Conservation (phyloP, 306 rosid genomes). For the Corylus avellana region DNA sequence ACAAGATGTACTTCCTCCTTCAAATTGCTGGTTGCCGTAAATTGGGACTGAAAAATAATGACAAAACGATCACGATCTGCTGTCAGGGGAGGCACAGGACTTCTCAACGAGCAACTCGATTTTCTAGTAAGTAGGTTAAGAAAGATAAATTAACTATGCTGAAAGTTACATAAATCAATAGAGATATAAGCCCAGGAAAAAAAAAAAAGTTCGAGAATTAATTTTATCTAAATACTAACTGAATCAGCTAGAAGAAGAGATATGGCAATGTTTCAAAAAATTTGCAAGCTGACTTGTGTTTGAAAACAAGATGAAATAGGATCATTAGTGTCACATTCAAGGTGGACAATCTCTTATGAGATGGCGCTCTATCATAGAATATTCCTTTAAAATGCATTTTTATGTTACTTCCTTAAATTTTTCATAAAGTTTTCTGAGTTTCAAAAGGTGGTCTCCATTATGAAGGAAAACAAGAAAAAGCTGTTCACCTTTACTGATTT, state of each 20-base stretch:
- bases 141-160: slow-evolving; percentile 6
- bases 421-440: background rate
- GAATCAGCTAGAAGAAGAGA: background rate
- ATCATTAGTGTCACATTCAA: background rate
- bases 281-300: background rate
- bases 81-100: slow-evolving; percentile 36
- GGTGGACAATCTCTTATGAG: background rate
- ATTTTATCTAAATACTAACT: background rate
- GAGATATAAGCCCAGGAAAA: background rate
- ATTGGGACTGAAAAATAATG: background rate
- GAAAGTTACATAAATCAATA: slow-evolving; percentile 15
- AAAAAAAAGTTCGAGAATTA: background rate
- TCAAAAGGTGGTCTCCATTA: background rate
- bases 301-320: slow-evolving; percentile 15
- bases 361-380: background rate
- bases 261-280: background rate
- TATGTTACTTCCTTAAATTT: background rate
- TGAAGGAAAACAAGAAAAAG: slow-evolving; percentile 6
- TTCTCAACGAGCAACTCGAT: slow-evolving; percentile 66
- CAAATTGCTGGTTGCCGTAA: slow-evolving; percentile 4
- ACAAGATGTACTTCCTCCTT: slow-evolving; percentile 6
- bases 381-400: background rate
- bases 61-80: slow-evolving; percentile 15
- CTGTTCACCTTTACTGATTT: slow-evolving; percentile 72
- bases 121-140: slow-evolving; percentile 48